Evolutionary conservation across 768 basidiomycete species (phyloP), one percentile per base, ranked within the genome.

Genomic region (Boletus bicolor): DNA sequence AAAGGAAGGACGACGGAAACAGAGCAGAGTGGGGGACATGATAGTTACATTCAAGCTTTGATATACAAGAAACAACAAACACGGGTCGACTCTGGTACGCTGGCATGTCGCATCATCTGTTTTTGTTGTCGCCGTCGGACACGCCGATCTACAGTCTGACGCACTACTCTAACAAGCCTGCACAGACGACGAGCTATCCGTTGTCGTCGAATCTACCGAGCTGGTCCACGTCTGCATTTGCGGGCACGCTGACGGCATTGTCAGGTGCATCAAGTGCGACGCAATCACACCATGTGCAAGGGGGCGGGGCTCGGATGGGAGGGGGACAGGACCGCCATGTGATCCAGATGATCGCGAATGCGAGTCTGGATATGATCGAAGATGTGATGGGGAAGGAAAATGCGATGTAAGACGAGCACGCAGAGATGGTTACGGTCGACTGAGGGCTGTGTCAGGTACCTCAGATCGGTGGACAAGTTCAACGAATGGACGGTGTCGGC

Each of bases 401-500:
- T 60, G 75, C 80, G 57, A 93, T 93, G 91, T 91, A 72, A 63
- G 87, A 77, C n/a, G 32, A 12, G n/a, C 17, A 15, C 11, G 12
- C 15, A 41, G 48, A 53, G 55, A 54, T 56, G 53, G 53, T 39
- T 42, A 38, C 49, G n/a, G 19, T 43, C 24, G 36, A 51, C 64
- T 64, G 55, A 68, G 51, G 44, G 55, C 56, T 21, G 68, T 49
- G 44, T 39, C 67, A 98, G 97, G 89, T 98, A 98, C 72, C 79
- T 98, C 54, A 96, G 95, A 69, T 83, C 86, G 17, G 86, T 98
- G 56, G 97, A 99, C 79, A 92, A 89, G 76, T 97, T 98, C 75
- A 98, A 98, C 67, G 97, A 98, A 69, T 99, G 97, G 97, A 95
- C 86, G 3, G 86, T 98, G 19, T 98, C 97, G 15, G 93, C 91